Evolutionary conservation across 225 moss, liverwort and hornwort genomes (phyloP), one percentile per base, ranked within the genome.

Genomic region (Bryoerythrophyllum caledonicum): DNA sequence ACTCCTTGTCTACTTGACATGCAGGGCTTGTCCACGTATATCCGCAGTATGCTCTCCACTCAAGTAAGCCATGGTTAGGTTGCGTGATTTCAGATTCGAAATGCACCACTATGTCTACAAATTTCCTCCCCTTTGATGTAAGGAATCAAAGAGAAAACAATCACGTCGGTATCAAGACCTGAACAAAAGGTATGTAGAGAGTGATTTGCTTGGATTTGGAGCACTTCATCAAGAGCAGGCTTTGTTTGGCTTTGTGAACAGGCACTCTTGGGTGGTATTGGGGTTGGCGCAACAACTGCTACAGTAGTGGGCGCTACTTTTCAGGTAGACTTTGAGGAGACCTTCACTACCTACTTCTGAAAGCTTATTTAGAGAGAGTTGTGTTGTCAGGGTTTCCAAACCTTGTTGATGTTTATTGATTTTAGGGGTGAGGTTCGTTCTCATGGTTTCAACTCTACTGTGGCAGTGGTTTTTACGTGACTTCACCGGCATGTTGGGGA

Each of bases 41-140:
- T 99, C 63, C 89, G 99, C 74, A 93, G 99, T 82, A 99, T 99
- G 99, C 92, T 99, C 41, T 99, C 99, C 62, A 99, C 99, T 52
- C 99, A 99, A 89, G 99, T 99, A 86, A 81, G 85, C 65, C 43
- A 59, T 37, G 20, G 24, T 70, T 78, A 57, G 27, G 43, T 27
- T 41, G 8, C 65, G 7, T 35, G 19, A 44, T 71, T 48, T 35
- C 27, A 40, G 19, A 70, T 64, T 65, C 8, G 55, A 59, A 55
- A 15, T 38, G 41, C 25, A 27, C 19, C 34, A 21, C 54, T 54
- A 21, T 55, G 48, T 28, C 44, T 40, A 48, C 59, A 28, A 66
- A 49, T 55, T 66, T 40, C 24, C 2, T 38, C 3, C 32, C 15
- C 58, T 59, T 80, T 12, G 53, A 60, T 74, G 20, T 37, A 60